Conservation (phyloP, 257 asterid species). For the Nicotiana sylvestris region DNA sequence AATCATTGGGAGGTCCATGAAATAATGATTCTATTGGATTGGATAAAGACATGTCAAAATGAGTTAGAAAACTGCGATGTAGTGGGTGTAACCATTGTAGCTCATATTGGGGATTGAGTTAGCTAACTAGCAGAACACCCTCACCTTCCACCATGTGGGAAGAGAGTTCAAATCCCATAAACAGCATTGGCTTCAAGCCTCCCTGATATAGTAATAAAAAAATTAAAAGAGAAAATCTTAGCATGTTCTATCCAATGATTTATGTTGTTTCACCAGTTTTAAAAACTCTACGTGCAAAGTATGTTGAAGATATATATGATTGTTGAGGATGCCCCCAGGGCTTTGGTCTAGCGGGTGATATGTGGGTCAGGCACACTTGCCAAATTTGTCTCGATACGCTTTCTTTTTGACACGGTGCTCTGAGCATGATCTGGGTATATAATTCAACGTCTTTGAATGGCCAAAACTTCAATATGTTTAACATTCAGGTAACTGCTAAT, state of each 20-base stretch:
- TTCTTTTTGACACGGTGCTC: too few species aligned
- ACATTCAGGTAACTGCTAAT: too few species aligned
- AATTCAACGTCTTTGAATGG: too few species aligned
- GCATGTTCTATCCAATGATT: neutral
- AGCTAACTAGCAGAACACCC: neutral
- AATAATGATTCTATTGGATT: neutral
- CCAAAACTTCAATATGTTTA: too few species aligned
- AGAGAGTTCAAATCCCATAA: neutral
- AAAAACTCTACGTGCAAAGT: neutral
- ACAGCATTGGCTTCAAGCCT: neutral
- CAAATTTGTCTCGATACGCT: too few species aligned
- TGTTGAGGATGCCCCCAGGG: neutral
- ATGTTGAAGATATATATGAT: neutral
- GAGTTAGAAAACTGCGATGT: neutral
- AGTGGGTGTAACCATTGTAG: neutral
- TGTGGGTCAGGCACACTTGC: neutral
- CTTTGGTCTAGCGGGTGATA: neutral
- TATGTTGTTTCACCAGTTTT: neutral
- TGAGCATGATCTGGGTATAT: too few species aligned
- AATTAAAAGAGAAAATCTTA: too few species aligned
- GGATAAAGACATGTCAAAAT: neutral
- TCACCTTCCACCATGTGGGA: neutral
- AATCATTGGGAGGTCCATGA: neutral
- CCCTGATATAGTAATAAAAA: too few species aligned
- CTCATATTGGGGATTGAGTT: neutral